A percentile compares a stretch with the other conserved stretches of the same genome.
These are phyloP conservation scores for Dalechampia spathulata DNA, from an alignment of 441 rosid genomes.

Conservation along the genomic window DNA sequence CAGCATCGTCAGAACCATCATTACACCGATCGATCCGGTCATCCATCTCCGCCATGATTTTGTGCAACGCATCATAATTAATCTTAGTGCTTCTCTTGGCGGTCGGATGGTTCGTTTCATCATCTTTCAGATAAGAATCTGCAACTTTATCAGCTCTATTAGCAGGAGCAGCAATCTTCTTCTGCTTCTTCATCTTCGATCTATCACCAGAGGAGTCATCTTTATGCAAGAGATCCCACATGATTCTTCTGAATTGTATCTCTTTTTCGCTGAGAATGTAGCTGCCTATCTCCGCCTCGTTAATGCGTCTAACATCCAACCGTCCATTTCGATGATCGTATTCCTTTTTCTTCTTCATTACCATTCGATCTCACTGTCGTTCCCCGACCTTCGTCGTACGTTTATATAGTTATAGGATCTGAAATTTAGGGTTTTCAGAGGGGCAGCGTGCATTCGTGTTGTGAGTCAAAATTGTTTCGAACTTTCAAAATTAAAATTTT, in stretches of 20 bases:
- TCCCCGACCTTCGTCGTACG: too few species aligned
- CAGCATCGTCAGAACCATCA: background rate
- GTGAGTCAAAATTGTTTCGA: too few species aligned
- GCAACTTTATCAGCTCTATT: background rate
- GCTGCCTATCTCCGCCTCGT: background rate
- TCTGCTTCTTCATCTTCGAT: background rate
- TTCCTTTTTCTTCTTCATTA: background rate
- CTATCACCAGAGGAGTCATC: background rate
- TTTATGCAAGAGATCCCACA: background rate
- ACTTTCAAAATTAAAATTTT: too few species aligned
- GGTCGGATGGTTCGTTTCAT: background rate
- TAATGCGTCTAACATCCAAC: background rate
- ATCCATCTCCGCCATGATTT: background rate
- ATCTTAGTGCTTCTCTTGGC: background rate
- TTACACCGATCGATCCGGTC: background rate
- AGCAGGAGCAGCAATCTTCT: background rate
- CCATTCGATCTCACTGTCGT: background rate
- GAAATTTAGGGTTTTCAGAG: too few species aligned
- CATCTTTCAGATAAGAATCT: too few species aligned
- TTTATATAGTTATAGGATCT: too few species aligned
- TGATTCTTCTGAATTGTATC: background rate
- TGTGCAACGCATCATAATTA: conserved; percentile 3
- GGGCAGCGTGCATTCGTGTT: too few species aligned
- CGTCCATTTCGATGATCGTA: background rate
- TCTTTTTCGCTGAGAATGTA: conserved; percentile 1